phyloP scores from a whole-genome alignment of 2,329 filamentous ascomycete genomes.

The Fusarium albosuccineum region DNA sequence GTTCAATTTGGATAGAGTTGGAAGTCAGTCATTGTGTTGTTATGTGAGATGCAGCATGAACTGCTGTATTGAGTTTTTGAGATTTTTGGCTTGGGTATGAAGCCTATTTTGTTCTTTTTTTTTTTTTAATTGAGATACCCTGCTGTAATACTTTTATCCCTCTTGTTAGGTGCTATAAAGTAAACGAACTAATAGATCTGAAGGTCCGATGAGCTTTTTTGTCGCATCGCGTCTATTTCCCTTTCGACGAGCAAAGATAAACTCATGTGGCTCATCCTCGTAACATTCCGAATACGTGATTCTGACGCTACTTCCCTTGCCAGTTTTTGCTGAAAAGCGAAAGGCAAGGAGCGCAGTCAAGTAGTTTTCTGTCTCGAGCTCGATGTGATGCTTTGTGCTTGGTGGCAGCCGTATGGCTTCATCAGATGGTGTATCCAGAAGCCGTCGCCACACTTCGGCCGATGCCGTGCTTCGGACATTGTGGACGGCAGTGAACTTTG shows the following conservation, averaged over 20 bases:
- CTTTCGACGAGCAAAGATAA: background rate
- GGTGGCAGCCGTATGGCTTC: background rate
- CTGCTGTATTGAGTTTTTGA: no score
- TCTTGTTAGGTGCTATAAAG: no score
- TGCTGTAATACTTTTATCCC: no score
- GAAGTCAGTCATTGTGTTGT: no score
- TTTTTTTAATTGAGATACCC: no score
- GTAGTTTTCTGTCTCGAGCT: background rate
- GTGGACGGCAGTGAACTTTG: background rate
- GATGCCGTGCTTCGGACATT: background rate
- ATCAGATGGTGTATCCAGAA: background rate
- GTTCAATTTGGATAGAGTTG: no score
- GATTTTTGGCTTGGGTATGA: no score
- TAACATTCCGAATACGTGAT: background rate
- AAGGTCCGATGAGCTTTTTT: background rate
- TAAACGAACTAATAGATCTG: no score
- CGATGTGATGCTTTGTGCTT: background rate
- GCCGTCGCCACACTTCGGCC: background rate
- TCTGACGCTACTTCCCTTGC: background rate
- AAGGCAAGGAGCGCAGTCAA: background rate
- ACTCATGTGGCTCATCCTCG: background rate
- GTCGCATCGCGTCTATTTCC: background rate
- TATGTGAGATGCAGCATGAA: no score
- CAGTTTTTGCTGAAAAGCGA: background rate
- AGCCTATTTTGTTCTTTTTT: no score